Conservation (phyloP, 1,284 basidiomycete genomes). For the Mycena citricolor region DNA sequence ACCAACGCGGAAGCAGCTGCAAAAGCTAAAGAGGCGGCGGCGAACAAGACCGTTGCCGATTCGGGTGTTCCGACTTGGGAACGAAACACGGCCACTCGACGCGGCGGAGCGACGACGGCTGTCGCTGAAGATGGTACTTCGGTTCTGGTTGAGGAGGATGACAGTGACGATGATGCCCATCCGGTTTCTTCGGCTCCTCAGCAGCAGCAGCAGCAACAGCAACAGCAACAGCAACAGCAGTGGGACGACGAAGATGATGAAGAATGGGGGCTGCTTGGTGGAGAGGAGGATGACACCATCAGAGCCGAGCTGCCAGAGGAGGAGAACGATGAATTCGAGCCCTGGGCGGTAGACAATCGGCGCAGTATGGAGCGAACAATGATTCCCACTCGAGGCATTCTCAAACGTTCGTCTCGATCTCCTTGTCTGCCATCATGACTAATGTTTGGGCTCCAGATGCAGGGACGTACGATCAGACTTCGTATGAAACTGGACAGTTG, state of each 20-base stretch:
- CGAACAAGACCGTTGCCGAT: slow-evolving; percentile 40
- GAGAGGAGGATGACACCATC: slow-evolving; percentile 40
- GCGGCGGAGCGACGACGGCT: slow-evolving; percentile 38
- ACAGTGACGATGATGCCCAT: slow-evolving; percentile 74
- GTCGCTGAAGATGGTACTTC: slow-evolving; percentile 70
- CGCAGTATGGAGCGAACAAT: slow-evolving; percentile 64
- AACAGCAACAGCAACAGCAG: slow-evolving; percentile 33
- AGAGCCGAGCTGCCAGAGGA: slow-evolving; percentile 38
- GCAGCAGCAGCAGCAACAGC: slow-evolving; percentile 5
- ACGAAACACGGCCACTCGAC: slow-evolving; percentile 68
- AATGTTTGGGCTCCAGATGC: slow-evolving; percentile 47
- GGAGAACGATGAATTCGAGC: slow-evolving; percentile 59
- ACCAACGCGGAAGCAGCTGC: slow-evolving; percentile 82
- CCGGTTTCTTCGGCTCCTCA: too few relatives aligned
- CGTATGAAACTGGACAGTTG: slow-evolving; percentile 39
- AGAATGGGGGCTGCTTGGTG: slow-evolving; percentile 53
- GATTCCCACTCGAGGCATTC: slow-evolving; percentile 79
- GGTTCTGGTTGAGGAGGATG: slow-evolving; percentile 70
- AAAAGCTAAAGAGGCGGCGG: slow-evolving; percentile 59
- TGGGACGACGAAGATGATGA: slow-evolving; percentile 58
- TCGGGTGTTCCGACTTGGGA: slow-evolving; percentile 73
- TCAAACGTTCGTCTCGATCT: slow-evolving; percentile 71
- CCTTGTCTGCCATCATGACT: slow-evolving; percentile 10
- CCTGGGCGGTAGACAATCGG: slow-evolving; percentile 71
- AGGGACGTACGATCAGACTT: slow-evolving; percentile 56